A percentile compares a stretch with the other conserved stretches of the same genome.
These are phyloP conservation scores for Sarocladiaceae sp. DNA, from an alignment of 2,329 filamentous ascomycete genomes.

Conservation along the genomic window DNA sequence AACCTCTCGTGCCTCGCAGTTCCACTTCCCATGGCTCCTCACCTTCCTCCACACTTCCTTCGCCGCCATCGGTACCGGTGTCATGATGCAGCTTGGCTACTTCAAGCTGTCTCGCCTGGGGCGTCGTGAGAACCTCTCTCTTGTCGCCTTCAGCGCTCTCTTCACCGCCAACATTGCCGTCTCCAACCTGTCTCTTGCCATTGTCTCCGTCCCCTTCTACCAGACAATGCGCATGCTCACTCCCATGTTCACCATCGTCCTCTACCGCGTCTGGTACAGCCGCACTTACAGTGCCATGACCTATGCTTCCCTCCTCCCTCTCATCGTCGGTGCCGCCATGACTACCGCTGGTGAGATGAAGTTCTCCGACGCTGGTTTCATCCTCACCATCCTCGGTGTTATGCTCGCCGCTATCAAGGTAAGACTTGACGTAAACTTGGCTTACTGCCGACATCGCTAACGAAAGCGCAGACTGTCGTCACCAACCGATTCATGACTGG, in stretches of 20 bases:
- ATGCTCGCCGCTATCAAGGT: conserved; percentile 50
- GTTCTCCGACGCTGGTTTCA: conserved; percentile 51
- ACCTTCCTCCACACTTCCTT: conserved; percentile 53
- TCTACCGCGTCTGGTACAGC: conserved; percentile 50
- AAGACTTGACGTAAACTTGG: conserved; percentile 10
- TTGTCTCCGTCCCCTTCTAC: conserved; percentile 61
- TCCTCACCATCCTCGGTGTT: conserved; percentile 48
- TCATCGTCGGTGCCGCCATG: conserved; percentile 52
- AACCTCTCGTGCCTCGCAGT: conserved; percentile 27
- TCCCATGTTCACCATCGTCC: conserved; percentile 55
- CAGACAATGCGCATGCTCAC: conserved; percentile 57
- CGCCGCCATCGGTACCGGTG: conserved; percentile 48
- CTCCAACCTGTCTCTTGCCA: conserved; percentile 54
- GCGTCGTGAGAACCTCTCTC: conserved; percentile 46
- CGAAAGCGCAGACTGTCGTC: conserved; percentile 42
- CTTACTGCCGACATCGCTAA: conserved; percentile 14
- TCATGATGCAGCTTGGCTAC: conserved; percentile 43
- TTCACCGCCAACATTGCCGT: conserved; percentile 60
- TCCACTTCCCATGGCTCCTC: conserved; percentile 54
- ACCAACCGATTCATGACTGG: conserved; percentile 61
- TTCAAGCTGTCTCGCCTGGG: conserved; percentile 47
- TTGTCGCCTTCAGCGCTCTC: conserved; percentile 52
- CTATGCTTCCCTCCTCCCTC: conserved; percentile 54
- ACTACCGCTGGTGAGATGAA: conserved; percentile 58
- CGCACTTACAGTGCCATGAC: conserved; percentile 49